Conservation (phyloP, 2,329 filamentous ascomycete species). For the Elsinoe batatas region DNA sequence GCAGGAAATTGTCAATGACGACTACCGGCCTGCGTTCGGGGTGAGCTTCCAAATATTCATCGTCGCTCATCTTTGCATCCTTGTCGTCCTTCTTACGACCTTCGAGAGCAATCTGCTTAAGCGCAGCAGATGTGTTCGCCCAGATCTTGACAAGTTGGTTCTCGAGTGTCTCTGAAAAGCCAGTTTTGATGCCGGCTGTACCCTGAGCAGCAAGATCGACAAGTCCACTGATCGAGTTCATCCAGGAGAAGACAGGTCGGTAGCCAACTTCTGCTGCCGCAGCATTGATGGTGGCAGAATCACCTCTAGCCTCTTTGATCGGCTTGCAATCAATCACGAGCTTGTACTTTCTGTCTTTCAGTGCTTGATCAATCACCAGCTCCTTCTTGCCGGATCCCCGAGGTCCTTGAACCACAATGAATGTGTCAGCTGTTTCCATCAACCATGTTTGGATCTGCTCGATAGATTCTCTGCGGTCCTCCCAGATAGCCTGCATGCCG, state of each 20-base stretch:
- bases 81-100: conserved; percentile 61
- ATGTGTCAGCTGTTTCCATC: conserved; percentile 79
- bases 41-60: conserved; percentile 83
- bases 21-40: conserved; percentile 75
- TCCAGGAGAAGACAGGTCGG: conserved; percentile 87
- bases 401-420: conserved; percentile 87
- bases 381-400: conserved; percentile 86
- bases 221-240: conserved; percentile 88
- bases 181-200: conserved; percentile 86
- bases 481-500: conserved; percentile 73
- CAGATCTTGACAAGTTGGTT: conserved; percentile 82
- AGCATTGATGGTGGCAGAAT: conserved; percentile 72
- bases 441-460: conserved; percentile 76
- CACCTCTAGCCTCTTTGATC: conserved; percentile 81
- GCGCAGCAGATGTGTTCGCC: conserved; percentile 67
- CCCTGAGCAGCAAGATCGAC: conserved; percentile 87
- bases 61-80: conserved; percentile 62
- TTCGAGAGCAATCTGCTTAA: conserved; percentile 67
- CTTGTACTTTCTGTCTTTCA: conserved; percentile 63
- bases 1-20: conserved; percentile 83
- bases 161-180: conserved; percentile 87
- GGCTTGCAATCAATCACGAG: conserved; percentile 87
- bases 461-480: conserved; percentile 73
- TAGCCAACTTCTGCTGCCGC: conserved; percentile 81
- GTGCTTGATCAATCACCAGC: conserved; percentile 72